Base-by-base conservation (phyloP, 495 filamentous ascomycete genomes). In the Astrothelium macrocarpum region DNA sequence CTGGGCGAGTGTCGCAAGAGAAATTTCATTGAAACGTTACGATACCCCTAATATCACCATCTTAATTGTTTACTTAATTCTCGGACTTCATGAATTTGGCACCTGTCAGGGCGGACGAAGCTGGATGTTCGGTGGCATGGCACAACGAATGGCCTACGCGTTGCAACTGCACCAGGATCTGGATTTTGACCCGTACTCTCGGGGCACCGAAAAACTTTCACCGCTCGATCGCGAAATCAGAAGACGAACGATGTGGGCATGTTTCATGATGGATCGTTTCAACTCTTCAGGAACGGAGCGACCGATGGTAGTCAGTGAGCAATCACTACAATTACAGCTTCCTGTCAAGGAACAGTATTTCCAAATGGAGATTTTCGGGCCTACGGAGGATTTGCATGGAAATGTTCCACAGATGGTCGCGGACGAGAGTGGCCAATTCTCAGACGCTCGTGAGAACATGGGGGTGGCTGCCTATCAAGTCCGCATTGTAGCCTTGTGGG, bases 1-100 rank as follows among this genome's bases (percentile, higher is more conserved):
- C 39, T 98, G 91, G 89, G 94, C 91, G 26, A 82, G 82, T 25
- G 85, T 88, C 32, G 93, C 93, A 25, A 84, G 91, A 45, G 86
- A 90, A 59, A 94, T 96, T 65, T 84, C 91, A 36, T 77, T 91
- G 43, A 89, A 85, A 68, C 82, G 90, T 62, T 96, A 95, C 68
- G 92, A 96, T 73, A 90, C 90, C 73, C 93, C 94, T 0, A 98
- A 96, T 69, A 95, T 98, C 61, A 96, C 92, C 1, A 96, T 94
- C 31, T 76, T 98, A 32, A 95, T 91, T 16, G 91, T 91, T 25
- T 85, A 95, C 61, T 70, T 97, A 20, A 83, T 97, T 18, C 80
- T 98, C 56, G 91, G 92, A 16, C 78, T 98, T 58, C 94, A 98
- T 71, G 92, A 96, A 70, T 96, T 98, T 68, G 94, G 94, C 32